Evolutionary conservation across 2,329 filamentous ascomycete species (phyloP), one percentile per base, ranked within the genome.

Genomic region (Tolypocladium ovalisporum): DNA sequence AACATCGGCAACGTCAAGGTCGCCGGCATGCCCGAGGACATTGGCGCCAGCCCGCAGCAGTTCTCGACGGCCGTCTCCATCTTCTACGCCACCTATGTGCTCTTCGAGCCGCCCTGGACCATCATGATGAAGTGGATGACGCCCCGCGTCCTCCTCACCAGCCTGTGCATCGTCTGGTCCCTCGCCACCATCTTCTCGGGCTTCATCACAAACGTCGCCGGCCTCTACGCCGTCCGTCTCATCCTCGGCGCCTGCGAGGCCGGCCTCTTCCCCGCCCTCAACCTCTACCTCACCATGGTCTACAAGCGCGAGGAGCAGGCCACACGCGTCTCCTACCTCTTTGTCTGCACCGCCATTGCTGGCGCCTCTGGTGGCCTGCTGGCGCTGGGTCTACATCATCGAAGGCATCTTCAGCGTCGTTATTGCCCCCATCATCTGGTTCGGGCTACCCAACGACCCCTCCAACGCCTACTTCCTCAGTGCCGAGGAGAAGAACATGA

Each of bases 241-340:
- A 57, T 66, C 27, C 58, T 66, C 29, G 66, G 66, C 4, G 62
- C 61, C 27, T 63, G 59, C 54, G 66, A 67, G 37, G 62, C 24
- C 22, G 66, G 65, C 35, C 54, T 67, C 2, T 66, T 67, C 42
- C 66, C 66, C n/a, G 61, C 60, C 12, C 60, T 68, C 9, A 65
- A 62, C 57, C 10, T 65, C 17, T 68, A 67, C 54, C 62, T 68
- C 29, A 66, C 63, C 32, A 64, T 65, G 58, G 61, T 67, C 4
- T 69, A 68, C 51, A 76, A 78, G 22, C 73, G 76, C 7, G 75
- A 79, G 3, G 82, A 85, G 65, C 73, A 80, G 79, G 79, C 77
- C 1, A 74, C 79, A 17, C 73, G 82, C 3, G 77, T 82, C 6
- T 79, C 80, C 0, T 75, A 79, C 54, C 60, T 68, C 19, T 62